Evolutionary conservation across 2,329 filamentous ascomycete species (phyloP), one percentile per base, ranked within the genome.

Genomic region (Fusarium azukiicola): DNA sequence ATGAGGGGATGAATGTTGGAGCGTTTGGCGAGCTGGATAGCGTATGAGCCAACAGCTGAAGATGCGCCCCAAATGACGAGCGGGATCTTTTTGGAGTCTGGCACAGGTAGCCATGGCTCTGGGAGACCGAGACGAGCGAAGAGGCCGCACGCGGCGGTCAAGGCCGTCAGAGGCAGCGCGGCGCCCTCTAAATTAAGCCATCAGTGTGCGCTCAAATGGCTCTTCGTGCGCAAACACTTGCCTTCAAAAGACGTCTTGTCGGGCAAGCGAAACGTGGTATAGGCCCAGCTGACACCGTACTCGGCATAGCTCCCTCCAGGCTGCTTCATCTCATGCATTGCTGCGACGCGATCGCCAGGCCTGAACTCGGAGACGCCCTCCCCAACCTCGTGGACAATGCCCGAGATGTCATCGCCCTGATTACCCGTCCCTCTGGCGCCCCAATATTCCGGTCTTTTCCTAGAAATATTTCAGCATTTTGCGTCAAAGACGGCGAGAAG

Each of bases 361-460:
- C 40, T 77, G 47, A 79, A 79, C 52, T 79, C 74, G 11, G 44
- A 70, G 1, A 79, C 74, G 10, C 74, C 68, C 10, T 74, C 71
- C 0, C 77, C 77, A 14, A 79, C 66, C 14, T 77, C 38, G 3
- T 66, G 16, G 1, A 78, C 61, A 2, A 64, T 3, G 12, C 77
- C 77, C 44, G 77, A 16, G 12, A 79, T 75, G 3, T 79, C 74
- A 68, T 79, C 77, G 0, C 77, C 77, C 11, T 79, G 76, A 1
- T 79, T 79, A 0, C 73, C 74, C 0, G 75, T n/a, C 1, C 70
- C 76, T 19, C 63, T 56, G 1, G 63, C 44, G 16, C 76, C 76
- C 76, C 76, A 78, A 6, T 79, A 78, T 2, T 79, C 67, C 1
- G 76, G 76, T 2, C 76, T 61, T n/a, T 78, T 78, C 76, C 76